phyloP scores from a whole-genome alignment of 805 yeast genomes.

The Candida dajiaensis region DNA sequence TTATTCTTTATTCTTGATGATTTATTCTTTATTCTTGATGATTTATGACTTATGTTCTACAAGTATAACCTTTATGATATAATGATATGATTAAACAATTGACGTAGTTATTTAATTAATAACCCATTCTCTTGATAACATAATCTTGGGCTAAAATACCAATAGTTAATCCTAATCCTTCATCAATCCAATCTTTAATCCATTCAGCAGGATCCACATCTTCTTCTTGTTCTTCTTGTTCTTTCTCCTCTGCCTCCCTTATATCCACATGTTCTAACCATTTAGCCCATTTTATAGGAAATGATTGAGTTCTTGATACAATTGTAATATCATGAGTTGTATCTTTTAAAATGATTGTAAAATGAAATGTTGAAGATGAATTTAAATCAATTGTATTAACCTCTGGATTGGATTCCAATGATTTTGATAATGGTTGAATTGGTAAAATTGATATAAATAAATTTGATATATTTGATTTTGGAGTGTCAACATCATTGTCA shows the following conservation, averaged over 20 bases:
- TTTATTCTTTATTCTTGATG: no score
- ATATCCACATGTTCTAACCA: slow-evolving; percentile 56
- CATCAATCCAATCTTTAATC: slow-evolving; percentile 75
- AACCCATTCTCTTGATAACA: slow-evolving; percentile 78
- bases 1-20: no score
- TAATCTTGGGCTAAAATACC: slow-evolving; percentile 90
- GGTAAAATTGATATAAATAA: slow-evolving; percentile 71
- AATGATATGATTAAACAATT: not conserved
- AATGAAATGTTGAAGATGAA: slow-evolving; percentile 54
- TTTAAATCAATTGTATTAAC: slow-evolving; percentile 32
- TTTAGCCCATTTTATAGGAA: slow-evolving; percentile 86
- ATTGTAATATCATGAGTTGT: slow-evolving; percentile 70
- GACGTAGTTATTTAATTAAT: slow-evolving; percentile 7
- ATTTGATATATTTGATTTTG: slow-evolving; percentile 38
- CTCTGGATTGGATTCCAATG: slow-evolving; percentile 14
- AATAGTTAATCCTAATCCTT: slow-evolving; percentile 70
- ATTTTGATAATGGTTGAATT: slow-evolving; percentile 28
- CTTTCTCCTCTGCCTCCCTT: slow-evolving; percentile 18
- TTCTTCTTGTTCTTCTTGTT: slow-evolving; percentile 31
- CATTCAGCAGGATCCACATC: slow-evolving; percentile 75
- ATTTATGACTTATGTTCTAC: no score
- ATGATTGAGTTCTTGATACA: slow-evolving; percentile 78
- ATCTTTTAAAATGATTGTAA: slow-evolving; percentile 73
- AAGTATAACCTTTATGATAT: no score
- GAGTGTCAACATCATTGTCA: slow-evolving; percentile 6